These are phyloP conservation scores for Cytospora piceicola DNA, from an alignment of 2,329 filamentous ascomycete genomes.

Conservation along the genomic window DNA sequence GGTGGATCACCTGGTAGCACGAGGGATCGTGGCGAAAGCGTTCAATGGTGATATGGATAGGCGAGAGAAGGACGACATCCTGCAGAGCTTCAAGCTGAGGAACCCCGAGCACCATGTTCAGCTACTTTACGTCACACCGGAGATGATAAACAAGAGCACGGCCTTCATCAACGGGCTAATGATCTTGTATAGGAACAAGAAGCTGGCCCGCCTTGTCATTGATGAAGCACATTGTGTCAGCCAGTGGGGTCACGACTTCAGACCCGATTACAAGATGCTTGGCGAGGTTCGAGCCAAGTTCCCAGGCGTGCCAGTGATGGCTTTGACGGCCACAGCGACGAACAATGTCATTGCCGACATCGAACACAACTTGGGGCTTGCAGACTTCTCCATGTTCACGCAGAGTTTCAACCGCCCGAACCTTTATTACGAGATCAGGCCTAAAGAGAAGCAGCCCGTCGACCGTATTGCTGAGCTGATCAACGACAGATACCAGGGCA, in stretches of 20 bases:
- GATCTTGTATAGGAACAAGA: slow-evolving; percentile 68
- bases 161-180: slow-evolving; percentile 68
- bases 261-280: slow-evolving; percentile 90
- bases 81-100: slow-evolving; percentile 63
- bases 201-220: slow-evolving; percentile 89
- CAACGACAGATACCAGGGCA: slow-evolving; percentile 65
- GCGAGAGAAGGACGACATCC: slow-evolving; percentile 67
- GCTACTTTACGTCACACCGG: slow-evolving; percentile 91
- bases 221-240: slow-evolving; percentile 99
- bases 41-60: slow-evolving; percentile 77
- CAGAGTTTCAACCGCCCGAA: slow-evolving; percentile 99
- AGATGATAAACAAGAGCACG: slow-evolving; percentile 88
- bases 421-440: slow-evolving; percentile 81
- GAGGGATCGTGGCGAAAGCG: slow-evolving; percentile 78
- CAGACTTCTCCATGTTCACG: slow-evolving; percentile 75
- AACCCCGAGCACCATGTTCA: slow-evolving; percentile 79
- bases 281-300: slow-evolving; percentile 75
- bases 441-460: slow-evolving; percentile 66
- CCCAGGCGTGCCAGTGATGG: slow-evolving; percentile 85
- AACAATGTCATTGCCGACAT: slow-evolving; percentile 91
- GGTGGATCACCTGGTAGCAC: slow-evolving; percentile 75
- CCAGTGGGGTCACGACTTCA: slow-evolving; percentile 98
- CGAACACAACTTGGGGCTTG: slow-evolving; percentile 86
- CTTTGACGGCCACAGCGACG: slow-evolving; percentile 92
- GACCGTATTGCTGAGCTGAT: slow-evolving; percentile 68